Evolutionary conservation across 2,329 filamentous ascomycete genomes (phyloP).

Genomic region (Alternaria hordeiaustralica): DNA sequence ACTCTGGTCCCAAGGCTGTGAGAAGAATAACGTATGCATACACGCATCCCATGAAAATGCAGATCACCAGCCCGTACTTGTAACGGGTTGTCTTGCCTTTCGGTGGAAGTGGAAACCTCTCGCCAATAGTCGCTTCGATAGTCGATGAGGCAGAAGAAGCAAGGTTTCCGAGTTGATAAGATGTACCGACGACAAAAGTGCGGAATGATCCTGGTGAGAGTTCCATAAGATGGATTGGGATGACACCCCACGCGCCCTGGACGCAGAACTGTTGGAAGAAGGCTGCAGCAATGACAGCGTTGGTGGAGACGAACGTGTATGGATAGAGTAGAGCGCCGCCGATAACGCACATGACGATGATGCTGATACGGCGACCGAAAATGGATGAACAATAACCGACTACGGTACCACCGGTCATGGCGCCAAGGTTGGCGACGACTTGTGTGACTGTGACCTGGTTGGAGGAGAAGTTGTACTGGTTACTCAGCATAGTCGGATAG

Average conservation of each 20-base stretch:
- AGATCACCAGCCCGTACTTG: conserved; percentile 81
- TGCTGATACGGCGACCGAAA: conserved; percentile 56
- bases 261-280: conserved; percentile 73
- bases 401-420: conserved; percentile 55
- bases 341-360: conserved; percentile 59
- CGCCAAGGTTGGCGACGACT: conserved; percentile 59
- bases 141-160: conserved; percentile 72
- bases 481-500: conserved; percentile 66
- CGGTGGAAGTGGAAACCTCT: conserved; percentile 72
- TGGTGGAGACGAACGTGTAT: conserved; percentile 72
- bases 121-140: conserved; percentile 77
- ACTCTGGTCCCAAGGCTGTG: conserved; percentile 66
- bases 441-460: conserved; percentile 58
- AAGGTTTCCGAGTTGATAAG: conserved; percentile 80
- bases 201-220: conserved; percentile 74
- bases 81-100: conserved; percentile 48
- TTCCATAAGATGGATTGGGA: conserved; percentile 76
- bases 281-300: conserved; percentile 75
- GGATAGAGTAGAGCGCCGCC: conserved; percentile 84
- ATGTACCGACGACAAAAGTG: conserved; percentile 75
- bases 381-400: conserved; percentile 56
- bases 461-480: conserved; percentile 61
- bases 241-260: conserved; percentile 53
- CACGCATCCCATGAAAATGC: conserved; percentile 89
- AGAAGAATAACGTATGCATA: conserved; percentile 68